Percentiles rank a stretch among this genome's conserved stretches.
Evolutionary conservation across 768 basidiomycete genomes (phyloP).

Genomic region (Lepiota subincarnata): DNA sequence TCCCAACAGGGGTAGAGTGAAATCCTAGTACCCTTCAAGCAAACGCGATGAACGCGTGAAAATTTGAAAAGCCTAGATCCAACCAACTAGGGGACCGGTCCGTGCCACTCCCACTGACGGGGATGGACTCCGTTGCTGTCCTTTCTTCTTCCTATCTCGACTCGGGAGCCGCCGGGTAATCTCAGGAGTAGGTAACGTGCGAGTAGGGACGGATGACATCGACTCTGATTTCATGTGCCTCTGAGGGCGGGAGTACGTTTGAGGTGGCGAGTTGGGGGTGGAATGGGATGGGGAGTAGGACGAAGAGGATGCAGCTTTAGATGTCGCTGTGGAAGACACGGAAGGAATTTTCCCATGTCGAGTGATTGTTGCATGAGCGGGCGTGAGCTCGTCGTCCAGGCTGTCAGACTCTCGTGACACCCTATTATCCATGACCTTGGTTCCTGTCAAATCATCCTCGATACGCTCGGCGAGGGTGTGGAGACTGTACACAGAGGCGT

Average conservation of each 20-base stretch:
- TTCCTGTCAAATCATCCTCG: constrained; percentile 25
- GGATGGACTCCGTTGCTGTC: background rate
- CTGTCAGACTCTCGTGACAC: constrained; percentile 5
- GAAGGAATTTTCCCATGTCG: background rate
- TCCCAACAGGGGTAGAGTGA: too few relatives aligned
- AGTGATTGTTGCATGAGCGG: too few relatives aligned
- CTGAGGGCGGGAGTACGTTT: constrained; percentile 3
- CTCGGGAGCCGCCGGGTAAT: background rate
- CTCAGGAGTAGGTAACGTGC: background rate
- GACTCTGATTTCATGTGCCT: constrained; percentile 8
- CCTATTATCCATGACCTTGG: background rate
- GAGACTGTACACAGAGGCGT: constrained; percentile 54
- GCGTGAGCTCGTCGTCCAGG: background rate
- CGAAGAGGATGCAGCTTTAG: background rate
- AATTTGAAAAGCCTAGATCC: constrained; percentile 17
- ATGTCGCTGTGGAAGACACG: background rate
- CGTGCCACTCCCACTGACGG: constrained; percentile 3
- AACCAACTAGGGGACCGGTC: constrained; percentile 15
- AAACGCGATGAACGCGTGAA: too few relatives aligned
- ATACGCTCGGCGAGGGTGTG: constrained; percentile 56
- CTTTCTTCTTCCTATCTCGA: background rate
- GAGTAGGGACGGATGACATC: background rate
- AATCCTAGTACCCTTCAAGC: too few relatives aligned
- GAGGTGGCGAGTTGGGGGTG: background rate
- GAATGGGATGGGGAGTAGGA: constrained; percentile 4